Evolutionary conservation across 148 eudicot genomes (phyloP), one percentile per base, ranked within the genome.

Genomic region (Vaccinium corymbosum): DNA sequence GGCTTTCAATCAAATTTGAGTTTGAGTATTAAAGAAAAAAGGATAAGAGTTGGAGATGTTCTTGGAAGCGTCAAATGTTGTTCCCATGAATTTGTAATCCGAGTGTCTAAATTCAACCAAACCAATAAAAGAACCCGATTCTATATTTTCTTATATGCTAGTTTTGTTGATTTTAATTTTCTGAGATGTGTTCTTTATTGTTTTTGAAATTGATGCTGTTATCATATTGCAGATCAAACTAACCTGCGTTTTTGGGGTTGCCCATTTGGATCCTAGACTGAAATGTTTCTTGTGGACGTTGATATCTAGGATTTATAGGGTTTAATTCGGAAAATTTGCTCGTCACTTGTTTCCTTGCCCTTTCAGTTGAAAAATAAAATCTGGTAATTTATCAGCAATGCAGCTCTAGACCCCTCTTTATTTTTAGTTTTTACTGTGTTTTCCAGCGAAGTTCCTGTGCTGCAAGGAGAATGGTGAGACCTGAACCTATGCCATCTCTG

Each of bases 381-480:
- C n/a, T 82, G 16, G 73, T 49, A 29, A 29, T 46, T 61, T 66
- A 46, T 14, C 74, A 61, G 73, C 76, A 82, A 20, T 10, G 25
- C 50, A 29, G 49, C 59, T 29, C 1, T 73, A 0, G 46, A n/a
- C 14, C 78, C 25, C 19, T 5, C 52, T 35, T 51, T 42, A 73
- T 51, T 22, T 73, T 56, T 55, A 27, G 6, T 83, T 84, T 84
- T 19, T 76, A 83, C 81, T 80, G 74, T 49, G 16, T 80, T 86
- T 85, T 75, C 92, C 94, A 95, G 97, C 93, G 93, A 13, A 86
- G 85, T 56, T 84, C 95, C 6, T 75, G 10, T 75, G 20, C 78
- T 75, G 83, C 90, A 70, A 88, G 99, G 86, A 93, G 95, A 79
- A 90, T 87, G 87, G 91, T 89, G 84, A 91, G 86, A 85, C 87